phyloP scores from a whole-genome alignment of 2,329 filamentous ascomycete genomes.

The Colletotrichum lindemuthianum region DNA sequence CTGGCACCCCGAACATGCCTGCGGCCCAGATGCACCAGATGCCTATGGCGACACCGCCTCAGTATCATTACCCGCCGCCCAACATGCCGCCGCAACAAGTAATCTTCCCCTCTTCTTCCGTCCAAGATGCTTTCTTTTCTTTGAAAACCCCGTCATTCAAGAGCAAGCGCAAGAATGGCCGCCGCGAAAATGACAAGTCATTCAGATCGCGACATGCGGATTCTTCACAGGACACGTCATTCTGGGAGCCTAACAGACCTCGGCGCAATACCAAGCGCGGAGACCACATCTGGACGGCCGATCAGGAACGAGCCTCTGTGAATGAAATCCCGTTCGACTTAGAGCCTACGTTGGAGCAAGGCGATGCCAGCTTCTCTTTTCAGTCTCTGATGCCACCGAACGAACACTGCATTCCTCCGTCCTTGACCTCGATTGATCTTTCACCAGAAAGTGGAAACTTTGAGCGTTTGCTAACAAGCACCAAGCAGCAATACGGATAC shows the following conservation, averaged over 20 bases:
- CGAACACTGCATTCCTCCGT: constrained; percentile 11
- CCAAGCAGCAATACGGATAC: constrained; percentile 73
- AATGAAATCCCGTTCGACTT: constrained; percentile 6
- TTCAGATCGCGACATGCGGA: constrained; percentile 51
- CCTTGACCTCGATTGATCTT: constrained; percentile 62
- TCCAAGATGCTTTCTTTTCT: constrained; percentile 43
- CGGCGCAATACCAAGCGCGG: constrained; percentile 58
- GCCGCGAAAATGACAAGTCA: constrained; percentile 59
- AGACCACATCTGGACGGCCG: constrained; percentile 47
- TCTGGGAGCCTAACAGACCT: constrained; percentile 48
- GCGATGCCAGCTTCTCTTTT: constrained; percentile 39
- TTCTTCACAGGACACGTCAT: constrained; percentile 47
- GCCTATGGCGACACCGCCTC: constrained; percentile 71
- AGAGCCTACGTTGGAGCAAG: constrained; percentile 9
- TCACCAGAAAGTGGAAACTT: constrained; percentile 76
- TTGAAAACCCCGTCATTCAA: constrained; percentile 46
- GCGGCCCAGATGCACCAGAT: constrained; percentile 67
- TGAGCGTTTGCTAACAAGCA: constrained; percentile 77
- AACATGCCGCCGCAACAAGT: constrained; percentile 68
- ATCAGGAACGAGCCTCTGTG: constrained; percentile 1
- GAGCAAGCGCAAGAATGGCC: constrained; percentile 56
- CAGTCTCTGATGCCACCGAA: constrained; percentile 41
- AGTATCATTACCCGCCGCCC: constrained; percentile 69
- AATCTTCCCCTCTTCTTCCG: constrained; percentile 56
- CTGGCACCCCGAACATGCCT: constrained; percentile 76